Base-by-base conservation (phyloP, 164 flowering plant genomes). In the Umbellularia californica region DNA sequence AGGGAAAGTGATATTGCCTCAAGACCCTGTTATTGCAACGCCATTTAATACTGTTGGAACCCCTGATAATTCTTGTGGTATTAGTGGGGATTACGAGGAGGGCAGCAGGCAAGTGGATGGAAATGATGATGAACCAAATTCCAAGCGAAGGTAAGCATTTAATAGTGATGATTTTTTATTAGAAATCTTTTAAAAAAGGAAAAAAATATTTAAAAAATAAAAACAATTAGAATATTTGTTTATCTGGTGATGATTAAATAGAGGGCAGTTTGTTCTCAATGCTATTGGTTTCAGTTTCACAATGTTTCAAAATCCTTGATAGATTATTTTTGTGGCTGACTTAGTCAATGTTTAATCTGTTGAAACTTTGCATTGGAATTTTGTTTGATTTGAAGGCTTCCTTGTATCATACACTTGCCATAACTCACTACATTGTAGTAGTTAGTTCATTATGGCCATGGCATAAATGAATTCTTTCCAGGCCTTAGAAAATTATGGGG, bases 91-190 rank as follows among this genome's bases (percentile, higher is more conserved):
- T 41, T 80, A 75, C 81, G 94, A 90, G 41, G 93, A 86, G 74
- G 89, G 77, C 73, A 85, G 79, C 79, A 86, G 86, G 70, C 81
- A 80, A 74, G 35, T 76, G 25, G 88, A 88, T 72, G 83, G 78
- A 51, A 89, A 82, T 65, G 86, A 88, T 64, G 84, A 87, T 24
- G 91, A 84, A 77, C 89, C 86, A 9, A 87, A 78, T 79, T 79
- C 76, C 75, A 93, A 92, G 83, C 87, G 87, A 89, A 95, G 93
- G 99, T 94, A 83, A 77, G 79, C 72, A 41, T 41, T 70, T 13
- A 25, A 64, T 23, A 67, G 17, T 67, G 41, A 67, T 30, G 20
- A 64, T 64, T 67, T 17, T 28, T 55, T 15, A 55, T 55, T 55
- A 15, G 5, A 15, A 15, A 15, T 14, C n/a, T 55, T 55, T 55